A percentile compares a stretch with the other conserved stretches of the same genome.
Evolutionary conservation across 2,329 filamentous ascomycete species (phyloP).

Genomic region (Colletotrichum lupini): DNA sequence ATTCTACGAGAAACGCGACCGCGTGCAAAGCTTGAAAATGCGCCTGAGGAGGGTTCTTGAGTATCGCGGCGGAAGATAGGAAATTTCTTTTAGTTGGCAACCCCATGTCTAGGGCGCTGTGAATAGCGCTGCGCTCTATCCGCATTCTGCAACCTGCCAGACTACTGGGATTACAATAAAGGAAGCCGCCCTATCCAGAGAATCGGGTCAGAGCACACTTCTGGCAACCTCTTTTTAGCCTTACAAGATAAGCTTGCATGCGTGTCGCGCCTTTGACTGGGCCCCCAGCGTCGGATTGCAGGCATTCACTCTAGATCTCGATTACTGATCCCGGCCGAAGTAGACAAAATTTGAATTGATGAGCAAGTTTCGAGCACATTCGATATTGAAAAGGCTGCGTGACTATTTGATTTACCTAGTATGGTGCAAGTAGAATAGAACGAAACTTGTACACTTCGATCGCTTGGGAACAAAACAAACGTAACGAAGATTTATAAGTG

Average conservation of each 20-base stretch:
- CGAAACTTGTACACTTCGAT: no score
- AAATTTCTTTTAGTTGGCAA: neutral
- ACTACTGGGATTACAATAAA: neutral
- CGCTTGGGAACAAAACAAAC: no score
- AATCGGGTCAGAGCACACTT: neutral
- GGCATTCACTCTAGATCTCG: neutral
- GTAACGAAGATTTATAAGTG: fast-evolving
- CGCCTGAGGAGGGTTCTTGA: neutral
- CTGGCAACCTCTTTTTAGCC: neutral
- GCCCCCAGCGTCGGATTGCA: neutral
- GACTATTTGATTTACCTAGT: no score
- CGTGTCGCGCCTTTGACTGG: neutral
- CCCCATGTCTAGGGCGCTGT: neutral
- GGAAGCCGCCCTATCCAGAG: neutral
- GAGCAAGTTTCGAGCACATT: no score
- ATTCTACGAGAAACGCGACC: no score
- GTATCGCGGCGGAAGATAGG: no score
- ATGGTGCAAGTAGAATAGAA: no score
- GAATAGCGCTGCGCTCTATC: neutral
- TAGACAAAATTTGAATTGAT: neutral
- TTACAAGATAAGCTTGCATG: neutral
- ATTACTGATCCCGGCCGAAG: neutral
- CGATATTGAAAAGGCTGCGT: no score
- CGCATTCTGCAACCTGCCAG: neutral
- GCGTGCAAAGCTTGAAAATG: no score